A percentile compares a stretch with the other conserved stretches of the same genome.
These are phyloP conservation scores for Globisporangium heterothallicum DNA, from an alignment of 352 stramenopile genomes.

Conservation along the genomic window DNA sequence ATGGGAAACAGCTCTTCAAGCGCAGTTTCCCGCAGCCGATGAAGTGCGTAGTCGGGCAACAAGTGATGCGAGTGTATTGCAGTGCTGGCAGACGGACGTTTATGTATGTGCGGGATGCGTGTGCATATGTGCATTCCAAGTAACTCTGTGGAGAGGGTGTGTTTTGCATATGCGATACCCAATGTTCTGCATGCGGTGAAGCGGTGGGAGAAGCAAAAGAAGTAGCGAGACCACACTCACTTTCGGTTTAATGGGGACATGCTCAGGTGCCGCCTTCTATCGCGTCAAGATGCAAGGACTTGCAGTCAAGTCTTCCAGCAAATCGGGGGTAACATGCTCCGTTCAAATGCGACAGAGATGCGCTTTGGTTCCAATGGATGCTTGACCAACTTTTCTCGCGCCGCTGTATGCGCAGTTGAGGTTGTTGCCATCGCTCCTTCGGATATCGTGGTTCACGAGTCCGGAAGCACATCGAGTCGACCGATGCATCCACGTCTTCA, in stretches of 20 bases:
- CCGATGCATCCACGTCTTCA: conserved; percentile 4
- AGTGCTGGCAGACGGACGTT: conserved; percentile 35
- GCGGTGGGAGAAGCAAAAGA: too few species aligned
- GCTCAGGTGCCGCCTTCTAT: conserved; percentile 13
- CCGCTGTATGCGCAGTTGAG: background rate
- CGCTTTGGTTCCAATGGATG: background rate
- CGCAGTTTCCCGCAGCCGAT: conserved; percentile 47
- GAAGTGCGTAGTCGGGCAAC: conserved; percentile 36
- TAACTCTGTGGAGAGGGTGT: too few species aligned
- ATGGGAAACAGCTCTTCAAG: conserved; percentile 27
- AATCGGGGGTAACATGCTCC: conserved; percentile 14
- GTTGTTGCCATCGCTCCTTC: conserved; percentile 3
- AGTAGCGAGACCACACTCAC: too few species aligned
- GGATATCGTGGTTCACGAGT: conserved; percentile 2
- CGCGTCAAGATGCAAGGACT: conserved; percentile 2
- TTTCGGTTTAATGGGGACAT: background rate
- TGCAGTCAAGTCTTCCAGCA: conserved; percentile 10
- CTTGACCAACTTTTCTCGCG: background rate
- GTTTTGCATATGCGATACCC: conserved; percentile 14
- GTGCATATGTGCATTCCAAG: background rate
- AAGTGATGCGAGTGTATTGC: conserved; percentile 41
- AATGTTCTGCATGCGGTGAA: too few species aligned
- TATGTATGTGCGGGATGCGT: conserved; percentile 20
- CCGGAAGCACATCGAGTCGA: background rate
- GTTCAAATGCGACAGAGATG: background rate